Conservation (phyloP, 1,284 basidiomycete genomes). For the Fomitopsis palustris region DNA sequence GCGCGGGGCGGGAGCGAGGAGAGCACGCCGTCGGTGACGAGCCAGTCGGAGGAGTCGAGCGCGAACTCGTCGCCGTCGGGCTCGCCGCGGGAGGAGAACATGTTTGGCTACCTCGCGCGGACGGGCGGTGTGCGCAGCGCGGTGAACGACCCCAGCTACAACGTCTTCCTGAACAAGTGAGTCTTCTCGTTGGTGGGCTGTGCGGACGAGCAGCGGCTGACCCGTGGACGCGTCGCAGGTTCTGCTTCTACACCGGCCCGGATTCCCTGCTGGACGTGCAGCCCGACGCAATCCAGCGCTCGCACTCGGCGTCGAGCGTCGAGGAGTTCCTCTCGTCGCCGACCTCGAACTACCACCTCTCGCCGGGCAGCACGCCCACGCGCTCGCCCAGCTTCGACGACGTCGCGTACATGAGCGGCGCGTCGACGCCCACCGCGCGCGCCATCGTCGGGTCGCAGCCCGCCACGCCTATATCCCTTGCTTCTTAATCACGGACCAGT, state of each 20-base stretch:
- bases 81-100: conserved; percentile 14
- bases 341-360: conserved; percentile 16
- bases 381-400: conserved; percentile 31
- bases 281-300: conserved; percentile 39
- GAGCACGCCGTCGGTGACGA: conserved; percentile 52
- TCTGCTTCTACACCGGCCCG: conserved; percentile 73
- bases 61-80: conserved; percentile 32
- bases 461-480: conserved; percentile 12
- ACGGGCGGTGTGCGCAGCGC: conserved; percentile 11
- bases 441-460: conserved; percentile 11
- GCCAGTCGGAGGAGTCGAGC: conserved; percentile 26
- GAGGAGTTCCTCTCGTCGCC: conserved; percentile 42
- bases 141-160: conserved; percentile 39
- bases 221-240: conserved; percentile 37
- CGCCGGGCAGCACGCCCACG: conserved; percentile 24
- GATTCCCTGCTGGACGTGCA: conserved; percentile 30
- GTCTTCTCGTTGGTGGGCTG: conserved; percentile 21
- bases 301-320: conserved; percentile 53
- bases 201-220: neutral
- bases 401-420: conserved; percentile 22
- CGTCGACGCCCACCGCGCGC: conserved; percentile 25
- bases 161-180: conserved; percentile 61
- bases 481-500: conserved; percentile 7
- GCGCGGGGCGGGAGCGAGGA: conserved; percentile 43
- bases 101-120: conserved; percentile 6